phyloP scores from a whole-genome alignment of 1,284 basidiomycete species.

The Boletus holoroseus region DNA sequence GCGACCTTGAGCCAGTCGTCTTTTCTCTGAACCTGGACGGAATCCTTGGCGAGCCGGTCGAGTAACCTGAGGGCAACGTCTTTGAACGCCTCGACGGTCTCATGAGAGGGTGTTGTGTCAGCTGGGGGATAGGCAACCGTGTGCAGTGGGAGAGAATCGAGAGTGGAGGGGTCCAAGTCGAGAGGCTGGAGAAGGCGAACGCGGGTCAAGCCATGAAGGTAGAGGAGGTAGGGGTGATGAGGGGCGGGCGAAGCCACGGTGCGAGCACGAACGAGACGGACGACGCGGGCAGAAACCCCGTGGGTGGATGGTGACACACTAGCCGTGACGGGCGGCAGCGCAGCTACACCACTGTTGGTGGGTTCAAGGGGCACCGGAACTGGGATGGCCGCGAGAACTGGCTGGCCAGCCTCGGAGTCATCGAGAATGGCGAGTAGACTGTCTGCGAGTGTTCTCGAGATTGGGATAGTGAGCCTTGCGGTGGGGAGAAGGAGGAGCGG shows the following conservation, averaged over 20 bases:
- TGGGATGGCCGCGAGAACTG: constrained; percentile 63
- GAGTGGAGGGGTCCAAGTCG: constrained; percentile 28
- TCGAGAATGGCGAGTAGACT: constrained; percentile 56
- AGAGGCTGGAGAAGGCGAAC: constrained; percentile 40
- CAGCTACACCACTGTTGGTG: constrained; percentile 24
- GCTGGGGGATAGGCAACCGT: constrained; percentile 47
- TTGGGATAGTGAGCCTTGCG: constrained; percentile 56
- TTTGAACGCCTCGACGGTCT: constrained; percentile 60
- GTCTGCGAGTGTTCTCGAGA: constrained; percentile 53
- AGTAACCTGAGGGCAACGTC: constrained; percentile 58
- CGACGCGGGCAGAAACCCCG: constrained; percentile 53
- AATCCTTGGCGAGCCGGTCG: constrained; percentile 60
- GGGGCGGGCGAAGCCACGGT: constrained; percentile 29
- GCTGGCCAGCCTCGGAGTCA: constrained; percentile 52
- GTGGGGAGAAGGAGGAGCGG: constrained; percentile 65
- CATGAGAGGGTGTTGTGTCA: constrained; percentile 43
- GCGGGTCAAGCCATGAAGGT: constrained; percentile 60
- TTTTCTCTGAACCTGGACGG: constrained; percentile 48
- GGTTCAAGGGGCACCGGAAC: constrained; percentile 27
- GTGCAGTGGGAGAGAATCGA: constrained; percentile 36
- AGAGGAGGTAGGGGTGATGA: constrained; percentile 53
- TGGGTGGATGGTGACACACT: constrained; percentile 22
- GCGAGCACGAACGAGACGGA: constrained; percentile 56
- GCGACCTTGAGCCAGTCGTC: constrained; percentile 63
- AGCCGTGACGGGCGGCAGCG: neutral